Base-by-base conservation (phyloP, 2,329 filamentous ascomycete species). In the Paecilomyces variotii region DNA sequence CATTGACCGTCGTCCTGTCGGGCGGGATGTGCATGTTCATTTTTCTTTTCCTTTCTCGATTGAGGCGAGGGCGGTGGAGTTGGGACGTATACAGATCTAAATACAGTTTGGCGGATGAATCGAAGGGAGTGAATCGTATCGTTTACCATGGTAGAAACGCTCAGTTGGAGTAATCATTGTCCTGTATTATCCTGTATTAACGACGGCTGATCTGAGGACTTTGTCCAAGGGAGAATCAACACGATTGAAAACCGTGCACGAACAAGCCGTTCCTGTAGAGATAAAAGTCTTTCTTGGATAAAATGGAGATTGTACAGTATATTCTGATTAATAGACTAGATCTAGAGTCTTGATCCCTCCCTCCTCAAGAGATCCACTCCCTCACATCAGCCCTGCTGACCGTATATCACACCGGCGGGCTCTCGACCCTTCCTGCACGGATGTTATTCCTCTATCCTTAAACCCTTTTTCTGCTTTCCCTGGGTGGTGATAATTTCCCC, bases 361-460 rank as follows among this genome's bases (percentile, higher is more conserved):
- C 59, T 67, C 66, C 55, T 64, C 61, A 64, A 67, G 19, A 74
- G 27, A 75, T 68, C 68, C 71, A 75, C 56, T 62, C 59, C 1
- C 72, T 71, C 49, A 74, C 70, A 65, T 74, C 72, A 28, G 69
- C 70, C 34, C 72, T 62, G 11, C 65, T 63, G 55, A 75, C 72
- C 4, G 61, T 67, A 62, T 72, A 76, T 5, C 73, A 73, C 19
- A 70, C 61, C 12, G 65, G 67, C 7, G 68, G 67, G 0, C 64
- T 64, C 57, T 65, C 62, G 28, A 69, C 68, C 26, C 61, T 68
- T 2, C 73, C 72, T 12, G 59, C 65, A 52, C 65, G 66, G 3
- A 73, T 60, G 19, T 19, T 19, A 57, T 67, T 68, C 24, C 51
- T 11, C 55, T 53, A 28, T 72, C 63, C 61, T n/a, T n/a, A n/a